These are phyloP conservation scores for Corymbia maculata DNA, from an alignment of 345 rosid species.

Conservation along the genomic window DNA sequence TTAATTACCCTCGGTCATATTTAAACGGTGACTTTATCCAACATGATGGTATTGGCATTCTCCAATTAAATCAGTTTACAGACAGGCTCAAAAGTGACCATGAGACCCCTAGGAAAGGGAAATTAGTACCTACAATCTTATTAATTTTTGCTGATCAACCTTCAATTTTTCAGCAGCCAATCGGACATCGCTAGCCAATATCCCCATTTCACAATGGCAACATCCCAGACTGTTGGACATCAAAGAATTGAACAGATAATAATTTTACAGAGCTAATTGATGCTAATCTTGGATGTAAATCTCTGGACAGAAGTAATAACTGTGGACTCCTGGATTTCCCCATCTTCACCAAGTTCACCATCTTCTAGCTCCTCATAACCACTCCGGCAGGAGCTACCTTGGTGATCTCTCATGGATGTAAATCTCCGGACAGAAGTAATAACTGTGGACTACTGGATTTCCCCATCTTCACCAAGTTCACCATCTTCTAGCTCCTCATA, in stretches of 20 bases:
- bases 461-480: constrained; percentile 89
- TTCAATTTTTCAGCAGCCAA: background rate
- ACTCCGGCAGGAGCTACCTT: constrained; percentile 57
- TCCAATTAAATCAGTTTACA: background rate
- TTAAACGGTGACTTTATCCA: background rate
- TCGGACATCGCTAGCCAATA: background rate
- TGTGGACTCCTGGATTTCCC: constrained; percentile 52
- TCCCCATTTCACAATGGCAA: background rate
- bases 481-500: constrained; percentile 93
- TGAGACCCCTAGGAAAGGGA: background rate
- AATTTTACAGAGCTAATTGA: background rate
- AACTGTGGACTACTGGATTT: constrained; percentile 35
- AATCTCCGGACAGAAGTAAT: background rate
- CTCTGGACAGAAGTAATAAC: background rate
- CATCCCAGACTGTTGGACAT: background rate
- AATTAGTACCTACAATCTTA: background rate
- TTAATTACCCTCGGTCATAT: background rate
- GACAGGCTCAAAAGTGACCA: background rate
- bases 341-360: constrained; percentile 92
- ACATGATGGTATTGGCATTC: background rate
- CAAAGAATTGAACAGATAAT: background rate
- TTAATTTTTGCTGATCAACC: background rate
- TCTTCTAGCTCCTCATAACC: constrained; percentile 81
- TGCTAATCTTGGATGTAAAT: background rate
- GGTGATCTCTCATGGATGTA: background rate